Conservation (phyloP, 306 rosid species). For the Lithocarpus polystachyus region DNA sequence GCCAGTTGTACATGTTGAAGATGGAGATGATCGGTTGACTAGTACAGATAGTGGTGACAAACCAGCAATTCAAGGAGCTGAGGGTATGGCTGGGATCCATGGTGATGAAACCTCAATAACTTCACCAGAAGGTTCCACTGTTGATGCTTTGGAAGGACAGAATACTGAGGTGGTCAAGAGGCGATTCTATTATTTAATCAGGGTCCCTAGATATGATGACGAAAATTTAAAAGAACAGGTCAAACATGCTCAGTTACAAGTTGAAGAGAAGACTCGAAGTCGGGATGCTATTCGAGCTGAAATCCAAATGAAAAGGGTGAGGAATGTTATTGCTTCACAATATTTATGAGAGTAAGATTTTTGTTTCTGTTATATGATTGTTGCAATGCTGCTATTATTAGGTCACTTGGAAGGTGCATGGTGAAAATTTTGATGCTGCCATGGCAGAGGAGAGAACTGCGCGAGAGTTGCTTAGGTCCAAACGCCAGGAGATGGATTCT, state of each 20-base stretch:
- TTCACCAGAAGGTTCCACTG: slow-evolving; percentile 32
- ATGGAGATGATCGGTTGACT: not conserved
- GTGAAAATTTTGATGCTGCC: slow-evolving; percentile 48
- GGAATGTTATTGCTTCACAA: slow-evolving; percentile 2
- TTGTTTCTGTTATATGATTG: slow-evolving; percentile 13
- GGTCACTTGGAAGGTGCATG: slow-evolving; percentile 48
- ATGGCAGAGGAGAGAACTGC: slow-evolving; percentile 52
- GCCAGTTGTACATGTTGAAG: slow-evolving; percentile 13
- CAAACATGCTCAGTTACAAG: slow-evolving; percentile 38
- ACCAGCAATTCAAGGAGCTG: slow-evolving; percentile 9
- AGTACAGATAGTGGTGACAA: slow-evolving; percentile 8
- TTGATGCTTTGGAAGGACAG: slow-evolving; percentile 42
- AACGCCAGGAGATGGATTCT: slow-evolving; percentile 71
- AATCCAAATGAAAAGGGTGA: slow-evolving; percentile 54
- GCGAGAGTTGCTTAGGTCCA: slow-evolving; percentile 54
- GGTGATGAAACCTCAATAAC: slow-evolving; percentile 30
- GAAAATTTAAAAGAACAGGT: slow-evolving; percentile 60
- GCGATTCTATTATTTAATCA: slow-evolving; percentile 63
- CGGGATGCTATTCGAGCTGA: slow-evolving; percentile 57
- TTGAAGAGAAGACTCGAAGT: slow-evolving; percentile 56
- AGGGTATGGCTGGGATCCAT: slow-evolving; percentile 19
- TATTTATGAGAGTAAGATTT: slow-evolving; percentile 7
- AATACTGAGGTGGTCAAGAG: slow-evolving; percentile 50
- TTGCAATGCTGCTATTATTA: slow-evolving; percentile 36
- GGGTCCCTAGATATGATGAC: slow-evolving; percentile 63